These are phyloP conservation scores for Houttuynia cordata DNA, from an alignment of 164 flowering plant species.

Conservation along the genomic window DNA sequence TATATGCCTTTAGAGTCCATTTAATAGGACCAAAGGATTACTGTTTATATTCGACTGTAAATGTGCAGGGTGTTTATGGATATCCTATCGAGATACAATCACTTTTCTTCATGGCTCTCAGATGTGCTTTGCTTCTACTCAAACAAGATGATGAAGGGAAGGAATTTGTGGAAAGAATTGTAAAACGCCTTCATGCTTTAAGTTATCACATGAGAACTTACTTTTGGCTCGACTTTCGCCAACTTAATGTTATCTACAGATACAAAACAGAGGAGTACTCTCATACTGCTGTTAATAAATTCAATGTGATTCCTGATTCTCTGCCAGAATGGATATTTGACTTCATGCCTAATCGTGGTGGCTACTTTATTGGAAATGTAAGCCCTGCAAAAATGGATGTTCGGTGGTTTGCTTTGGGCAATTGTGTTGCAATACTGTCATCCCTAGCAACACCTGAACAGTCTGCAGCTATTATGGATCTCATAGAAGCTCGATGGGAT, in stretches of 20 bases:
- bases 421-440: conserved; percentile 71
- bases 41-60: background rate
- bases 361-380: conserved; percentile 36
- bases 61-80: conserved; percentile 72
- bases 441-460: conserved; percentile 87
- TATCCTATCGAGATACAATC: conserved; percentile 91
- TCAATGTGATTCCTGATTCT: conserved; percentile 31
- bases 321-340: conserved; percentile 84
- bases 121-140: conserved; percentile 54
- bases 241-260: conserved; percentile 56
- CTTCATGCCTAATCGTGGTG: conserved; percentile 25
- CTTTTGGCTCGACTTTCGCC: conserved; percentile 74
- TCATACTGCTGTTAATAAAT: conserved; percentile 47
- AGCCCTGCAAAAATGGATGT: conserved; percentile 85
- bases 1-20: background rate
- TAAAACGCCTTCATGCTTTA: conserved; percentile 65
- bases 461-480: conserved; percentile 74
- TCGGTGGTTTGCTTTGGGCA: conserved; percentile 85
- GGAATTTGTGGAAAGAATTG: conserved; percentile 53
- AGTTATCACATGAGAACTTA: conserved; percentile 80
- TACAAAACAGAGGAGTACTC: conserved; percentile 13
- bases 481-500: conserved; percentile 73
- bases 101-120: conserved; percentile 80
- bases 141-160: conserved; percentile 73
- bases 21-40: background rate